Evolutionary conservation across 2,329 filamentous ascomycete species (phyloP), one percentile per base, ranked within the genome.

Genomic region (Apiospora arundinis): DNA sequence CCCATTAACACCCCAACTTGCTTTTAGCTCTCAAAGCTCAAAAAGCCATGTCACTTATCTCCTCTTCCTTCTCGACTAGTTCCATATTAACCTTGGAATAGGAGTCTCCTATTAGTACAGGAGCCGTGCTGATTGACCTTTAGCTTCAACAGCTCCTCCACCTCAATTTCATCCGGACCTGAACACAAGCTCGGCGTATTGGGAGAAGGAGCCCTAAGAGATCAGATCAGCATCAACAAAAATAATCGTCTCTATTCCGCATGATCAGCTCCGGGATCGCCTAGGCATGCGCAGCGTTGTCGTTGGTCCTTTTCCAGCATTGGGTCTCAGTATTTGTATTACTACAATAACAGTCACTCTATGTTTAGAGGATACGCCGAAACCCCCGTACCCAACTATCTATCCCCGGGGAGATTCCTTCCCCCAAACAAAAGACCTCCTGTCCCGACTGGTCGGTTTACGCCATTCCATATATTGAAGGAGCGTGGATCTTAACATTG

Each of bases 11-110:
- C 52, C 16, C 52, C 32, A 60, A 16, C 52, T 45, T 18, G 42
- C 42, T 45, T 45, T 45, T 37, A n/a, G 52, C 11, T 25, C 21
- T 21, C 16, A 21, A 21, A 60, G 52, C 52, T 18, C 52, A 21
- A 11, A 11, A 32, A 7, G 18, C 18, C 18, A 60, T 9, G 7
- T 37, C 52, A 60, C 25, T 60, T 28, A 37, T 28, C 28, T 28
- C 18, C 32, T 63, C 52, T 12, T 63, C 56, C 56, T 40, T n/a
- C 4, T 3, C 3, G n/a, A 11, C 56, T 63, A 63, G 56, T n/a
- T 40, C 32, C n/a, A 63, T 23, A 63, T 63, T 40, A 28, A 63
- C 18, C 56, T 63, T 63, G 56, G 56, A 23, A 63, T 63, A 40
- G 28, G 37, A n/a, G 4, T 12, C 56, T 23, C 32, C 56, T 40